These are phyloP conservation scores for Helminthosporium solani DNA, from an alignment of 2,329 filamentous ascomycete species.

Conservation along the genomic window DNA sequence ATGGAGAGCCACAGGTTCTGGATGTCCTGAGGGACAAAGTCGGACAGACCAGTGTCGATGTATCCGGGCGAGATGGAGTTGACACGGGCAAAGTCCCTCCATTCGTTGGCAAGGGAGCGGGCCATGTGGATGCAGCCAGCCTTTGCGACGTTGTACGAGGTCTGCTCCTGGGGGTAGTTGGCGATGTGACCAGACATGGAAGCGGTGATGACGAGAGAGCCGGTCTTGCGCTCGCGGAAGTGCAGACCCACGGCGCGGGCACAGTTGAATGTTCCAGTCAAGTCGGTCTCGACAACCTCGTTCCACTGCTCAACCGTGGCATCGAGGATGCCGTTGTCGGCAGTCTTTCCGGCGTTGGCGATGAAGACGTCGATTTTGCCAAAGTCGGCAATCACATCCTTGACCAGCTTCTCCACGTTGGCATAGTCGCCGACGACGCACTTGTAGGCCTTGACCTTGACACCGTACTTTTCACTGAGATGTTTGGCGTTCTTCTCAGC, in stretches of 20 bases:
- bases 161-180: slow-evolving; percentile 75
- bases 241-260: slow-evolving; percentile 85
- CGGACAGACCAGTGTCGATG: slow-evolving; percentile 66
- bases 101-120: slow-evolving; percentile 66
- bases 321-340: slow-evolving; percentile 67
- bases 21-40: slow-evolving; percentile 66
- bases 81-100: slow-evolving; percentile 67
- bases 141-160: slow-evolving; percentile 54
- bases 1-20: slow-evolving; percentile 75
- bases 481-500: slow-evolving; percentile 67
- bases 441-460: slow-evolving; percentile 70
- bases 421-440: slow-evolving; percentile 60
- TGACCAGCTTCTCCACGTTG: slow-evolving; percentile 58
- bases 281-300: slow-evolving; percentile 79
- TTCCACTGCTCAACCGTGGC: slow-evolving; percentile 70
- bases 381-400: slow-evolving; percentile 66
- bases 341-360: slow-evolving; percentile 70
- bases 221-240: slow-evolving; percentile 65
- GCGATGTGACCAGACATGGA: slow-evolving; percentile 79
- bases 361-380: slow-evolving; percentile 68
- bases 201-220: slow-evolving; percentile 67
- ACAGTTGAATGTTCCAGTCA: slow-evolving; percentile 85
- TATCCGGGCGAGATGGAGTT: slow-evolving; percentile 69
- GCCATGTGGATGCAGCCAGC: slow-evolving; percentile 67
- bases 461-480: slow-evolving; percentile 59